A percentile compares a stretch with the other conserved stretches of the same genome.
Conservation (phyloP, 1,284 basidiomycete genomes). For the Heterobasidion annosum region DNA sequence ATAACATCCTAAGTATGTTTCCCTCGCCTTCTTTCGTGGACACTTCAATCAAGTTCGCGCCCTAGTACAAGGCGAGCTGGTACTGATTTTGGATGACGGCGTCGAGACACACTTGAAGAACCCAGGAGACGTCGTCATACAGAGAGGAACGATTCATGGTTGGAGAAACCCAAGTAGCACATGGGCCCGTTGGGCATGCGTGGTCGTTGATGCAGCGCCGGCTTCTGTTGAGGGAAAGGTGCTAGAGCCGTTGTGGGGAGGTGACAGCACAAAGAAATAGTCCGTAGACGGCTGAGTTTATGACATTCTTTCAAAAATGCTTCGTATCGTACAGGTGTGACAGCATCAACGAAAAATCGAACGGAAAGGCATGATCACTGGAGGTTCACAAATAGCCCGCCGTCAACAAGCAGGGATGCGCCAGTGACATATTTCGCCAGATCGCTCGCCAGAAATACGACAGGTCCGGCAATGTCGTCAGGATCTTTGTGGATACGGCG, state of each 20-base stretch:
- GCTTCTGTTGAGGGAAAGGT: constrained; percentile 34
- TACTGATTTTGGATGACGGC: constrained; percentile 49
- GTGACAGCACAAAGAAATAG: neutral
- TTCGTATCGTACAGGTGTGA: too few species aligned
- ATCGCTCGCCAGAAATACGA: constrained; percentile 70
- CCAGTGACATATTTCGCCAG: constrained; percentile 70
- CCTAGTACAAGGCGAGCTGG: constrained; percentile 45
- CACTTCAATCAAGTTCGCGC: neutral
- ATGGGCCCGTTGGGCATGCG: constrained; percentile 46
- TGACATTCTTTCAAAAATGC: too few species aligned
- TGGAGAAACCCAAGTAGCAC: constrained; percentile 48
- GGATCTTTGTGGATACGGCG: constrained; percentile 32
- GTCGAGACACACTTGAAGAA: constrained; percentile 42
- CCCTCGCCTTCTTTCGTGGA: neutral
- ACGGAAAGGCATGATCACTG: constrained; percentile 32
- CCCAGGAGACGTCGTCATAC: constrained; percentile 48
- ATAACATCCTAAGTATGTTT: constrained; percentile 46
- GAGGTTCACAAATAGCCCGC: constrained; percentile 72
- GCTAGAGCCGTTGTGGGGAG: neutral
- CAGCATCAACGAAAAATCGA: too few species aligned
- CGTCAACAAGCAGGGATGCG: constrained; percentile 65
- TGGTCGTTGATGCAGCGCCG: constrained; percentile 47
- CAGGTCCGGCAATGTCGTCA: constrained; percentile 71
- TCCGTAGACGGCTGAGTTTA: neutral
- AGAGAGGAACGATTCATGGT: constrained; percentile 50